These are phyloP conservation scores for Thelephora aurantiotincta DNA, from an alignment of 768 basidiomycete species.

Conservation along the genomic window DNA sequence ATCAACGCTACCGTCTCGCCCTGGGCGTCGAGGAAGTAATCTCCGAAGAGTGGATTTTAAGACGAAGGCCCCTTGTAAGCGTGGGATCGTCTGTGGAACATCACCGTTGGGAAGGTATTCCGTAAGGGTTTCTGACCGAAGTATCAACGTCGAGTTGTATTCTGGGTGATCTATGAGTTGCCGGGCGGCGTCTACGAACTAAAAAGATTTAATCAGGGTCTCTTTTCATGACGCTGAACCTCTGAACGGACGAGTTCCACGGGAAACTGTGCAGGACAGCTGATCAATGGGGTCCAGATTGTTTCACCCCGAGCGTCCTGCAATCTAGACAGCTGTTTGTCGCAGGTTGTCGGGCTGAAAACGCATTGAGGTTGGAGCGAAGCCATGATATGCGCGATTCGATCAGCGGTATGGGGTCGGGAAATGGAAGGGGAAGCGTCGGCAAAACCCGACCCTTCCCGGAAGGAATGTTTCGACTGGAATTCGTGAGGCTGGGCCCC, in stretches of 20 bases:
- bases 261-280: conserved; percentile 19
- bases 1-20: conserved; percentile 56
- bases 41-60: conserved; percentile 47
- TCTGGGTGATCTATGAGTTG: conserved; percentile 83
- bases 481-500: too few relatives aligned
- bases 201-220: background rate
- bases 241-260: conserved; percentile 13
- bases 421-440: too few relatives aligned
- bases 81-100: conserved; percentile 18
- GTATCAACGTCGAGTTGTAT: conserved; percentile 82
- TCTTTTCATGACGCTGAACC: background rate
- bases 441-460: too few relatives aligned
- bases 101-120: conserved; percentile 19
- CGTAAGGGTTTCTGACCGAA: conserved; percentile 60
- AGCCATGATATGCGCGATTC: too few relatives aligned
- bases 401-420: too few relatives aligned
- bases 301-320: too few relatives aligned
- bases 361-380: too few relatives aligned
- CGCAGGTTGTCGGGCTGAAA: too few relatives aligned
- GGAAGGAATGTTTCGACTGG: too few relatives aligned
- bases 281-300: conserved; percentile 16
- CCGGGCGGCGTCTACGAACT: conserved; percentile 64
- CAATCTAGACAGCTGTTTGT: too few relatives aligned
- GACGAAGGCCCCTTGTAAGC: conserved; percentile 23
- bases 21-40: conserved; percentile 67